Conservation (phyloP, 2,329 filamentous ascomycete genomes). For the Sporothrix pallida region DNA sequence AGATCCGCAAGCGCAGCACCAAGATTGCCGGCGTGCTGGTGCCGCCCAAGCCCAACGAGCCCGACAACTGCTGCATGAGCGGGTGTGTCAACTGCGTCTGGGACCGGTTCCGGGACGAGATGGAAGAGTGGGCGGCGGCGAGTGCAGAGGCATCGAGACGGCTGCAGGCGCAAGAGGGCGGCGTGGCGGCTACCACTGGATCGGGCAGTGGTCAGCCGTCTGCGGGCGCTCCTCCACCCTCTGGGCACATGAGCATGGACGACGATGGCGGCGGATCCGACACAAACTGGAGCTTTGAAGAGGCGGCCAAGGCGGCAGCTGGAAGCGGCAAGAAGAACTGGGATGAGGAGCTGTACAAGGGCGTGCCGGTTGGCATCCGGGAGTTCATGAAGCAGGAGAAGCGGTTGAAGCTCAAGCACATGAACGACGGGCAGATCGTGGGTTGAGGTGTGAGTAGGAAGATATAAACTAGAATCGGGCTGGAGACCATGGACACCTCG, state of each 20-base stretch:
- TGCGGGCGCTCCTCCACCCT: constrained; percentile 14
- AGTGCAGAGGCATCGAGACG: constrained; percentile 66
- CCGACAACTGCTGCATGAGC: constrained; percentile 99
- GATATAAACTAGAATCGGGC: not conserved
- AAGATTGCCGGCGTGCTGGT: constrained; percentile 79
- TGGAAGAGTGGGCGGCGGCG: constrained; percentile 82
- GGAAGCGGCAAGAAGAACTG: constrained; percentile 50
- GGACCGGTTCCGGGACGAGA: constrained; percentile 88
- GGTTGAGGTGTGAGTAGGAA: constrained; percentile 42
- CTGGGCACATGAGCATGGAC: constrained; percentile 67
- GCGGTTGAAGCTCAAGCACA: constrained; percentile 77
- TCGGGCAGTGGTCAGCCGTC: not conserved
- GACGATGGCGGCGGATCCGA: constrained; percentile 80
- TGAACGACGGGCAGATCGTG: constrained; percentile 58
- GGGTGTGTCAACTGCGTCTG: constrained; percentile 98
- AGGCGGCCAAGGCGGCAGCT: not conserved
- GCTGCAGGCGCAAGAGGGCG: constrained; percentile 49
- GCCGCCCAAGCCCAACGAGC: constrained; percentile 83
- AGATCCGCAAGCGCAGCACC: constrained; percentile 63
- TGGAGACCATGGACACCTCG: not conserved
- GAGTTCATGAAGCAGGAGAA: constrained; percentile 99
- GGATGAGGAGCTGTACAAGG: constrained; percentile 74
- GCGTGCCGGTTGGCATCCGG: constrained; percentile 87
- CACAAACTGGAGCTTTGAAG: constrained; percentile 62
- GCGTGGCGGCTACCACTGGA: constrained; percentile 34